Conservation (phyloP, 2,329 filamentous ascomycete species). For the Onygena corvina region DNA sequence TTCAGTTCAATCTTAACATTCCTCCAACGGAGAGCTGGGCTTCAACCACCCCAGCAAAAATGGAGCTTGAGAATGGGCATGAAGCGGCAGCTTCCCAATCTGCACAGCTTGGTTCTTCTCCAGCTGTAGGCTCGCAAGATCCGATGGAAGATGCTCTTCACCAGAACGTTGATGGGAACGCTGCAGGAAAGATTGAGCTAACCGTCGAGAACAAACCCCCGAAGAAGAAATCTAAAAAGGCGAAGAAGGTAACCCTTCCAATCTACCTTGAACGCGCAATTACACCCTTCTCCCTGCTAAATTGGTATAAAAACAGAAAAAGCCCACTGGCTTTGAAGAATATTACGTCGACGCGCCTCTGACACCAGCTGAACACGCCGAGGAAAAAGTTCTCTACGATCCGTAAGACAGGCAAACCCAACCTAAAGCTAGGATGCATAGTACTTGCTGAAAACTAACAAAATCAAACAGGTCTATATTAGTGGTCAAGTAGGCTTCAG, state of each 20-base stretch:
- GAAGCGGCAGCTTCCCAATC: neutral
- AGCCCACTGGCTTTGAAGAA: constrained; percentile 62
- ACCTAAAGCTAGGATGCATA: too few species aligned
- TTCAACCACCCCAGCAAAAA: neutral
- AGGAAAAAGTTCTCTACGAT: constrained; percentile 59
- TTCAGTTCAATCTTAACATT: too few species aligned
- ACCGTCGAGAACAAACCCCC: constrained; percentile 17
- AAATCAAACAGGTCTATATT: constrained; percentile 34
- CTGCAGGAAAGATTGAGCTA: neutral
- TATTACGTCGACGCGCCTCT: constrained; percentile 70
- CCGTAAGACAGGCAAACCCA: too few species aligned
- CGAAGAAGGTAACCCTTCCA: constrained; percentile 16
- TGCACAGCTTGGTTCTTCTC: neutral
- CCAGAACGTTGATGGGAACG: too few species aligned
- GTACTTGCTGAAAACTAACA: constrained; percentile 11
- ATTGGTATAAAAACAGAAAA: constrained; percentile 22
- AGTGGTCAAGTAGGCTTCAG: constrained; percentile 46
- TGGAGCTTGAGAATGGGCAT: neutral
- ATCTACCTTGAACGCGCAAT: neutral
- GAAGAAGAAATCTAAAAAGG: constrained; percentile 28
- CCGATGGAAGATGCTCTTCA: neutral
- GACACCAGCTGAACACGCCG: constrained; percentile 53
- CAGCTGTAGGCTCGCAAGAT: neutral
- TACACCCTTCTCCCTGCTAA: neutral
- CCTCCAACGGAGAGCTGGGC: neutral